Conservation (phyloP, 305 asterid genomes). For the Fraxinus baroniana region DNA sequence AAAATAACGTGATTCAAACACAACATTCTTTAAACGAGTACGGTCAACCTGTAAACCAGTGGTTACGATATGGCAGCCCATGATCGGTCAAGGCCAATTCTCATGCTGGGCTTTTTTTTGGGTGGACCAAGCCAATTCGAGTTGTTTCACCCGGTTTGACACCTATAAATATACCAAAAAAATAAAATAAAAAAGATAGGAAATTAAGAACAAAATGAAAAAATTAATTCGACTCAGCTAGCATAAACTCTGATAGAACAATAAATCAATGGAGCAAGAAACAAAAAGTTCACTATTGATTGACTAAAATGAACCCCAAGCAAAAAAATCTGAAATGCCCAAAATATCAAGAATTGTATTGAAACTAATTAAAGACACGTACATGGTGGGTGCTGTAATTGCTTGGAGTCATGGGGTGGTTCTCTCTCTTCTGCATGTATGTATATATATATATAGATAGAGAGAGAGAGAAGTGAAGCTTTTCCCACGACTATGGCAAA, state of each 20-base stretch:
- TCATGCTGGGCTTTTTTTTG: too few species aligned
- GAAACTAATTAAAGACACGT: slow-evolving; percentile 12
- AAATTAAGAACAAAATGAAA: background rate
- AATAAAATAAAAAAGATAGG: too few species aligned
- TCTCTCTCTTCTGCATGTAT: slow-evolving; percentile 27
- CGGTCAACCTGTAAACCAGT: too few species aligned
- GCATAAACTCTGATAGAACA: background rate
- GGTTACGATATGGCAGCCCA: too few species aligned
- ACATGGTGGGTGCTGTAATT: slow-evolving; percentile 38
- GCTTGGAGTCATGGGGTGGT: slow-evolving; percentile 51
- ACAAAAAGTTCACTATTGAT: slow-evolving; percentile 2
- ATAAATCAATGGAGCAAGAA: slow-evolving; percentile 8
- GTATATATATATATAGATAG: background rate
- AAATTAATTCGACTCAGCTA: background rate
- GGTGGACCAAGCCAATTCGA: too few species aligned
- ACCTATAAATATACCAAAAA: too few species aligned
- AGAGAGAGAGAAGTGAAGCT: background rate
- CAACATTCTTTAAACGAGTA: too few species aligned
- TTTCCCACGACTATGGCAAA: background rate
- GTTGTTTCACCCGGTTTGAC: too few species aligned
- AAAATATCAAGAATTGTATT: background rate
- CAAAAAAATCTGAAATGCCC: background rate
- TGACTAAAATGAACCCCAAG: slow-evolving; percentile 9
- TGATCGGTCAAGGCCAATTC: too few species aligned
- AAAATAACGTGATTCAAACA: too few species aligned